Base-by-base conservation (phyloP, 129 eudicot species). In the Scalesia atractyloides region DNA sequence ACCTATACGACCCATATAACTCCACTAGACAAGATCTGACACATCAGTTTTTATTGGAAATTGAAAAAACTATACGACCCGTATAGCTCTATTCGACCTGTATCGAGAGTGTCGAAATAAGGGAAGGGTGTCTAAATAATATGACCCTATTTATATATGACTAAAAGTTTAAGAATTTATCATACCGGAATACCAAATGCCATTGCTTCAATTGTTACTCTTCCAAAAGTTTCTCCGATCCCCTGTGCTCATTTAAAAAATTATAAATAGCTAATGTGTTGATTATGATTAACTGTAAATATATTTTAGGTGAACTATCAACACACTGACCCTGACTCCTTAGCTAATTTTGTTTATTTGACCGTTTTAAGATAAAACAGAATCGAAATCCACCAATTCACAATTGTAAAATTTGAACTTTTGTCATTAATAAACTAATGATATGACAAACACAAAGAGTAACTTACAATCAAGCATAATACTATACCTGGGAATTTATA, bases 131-230 rank as follows among this genome's bases (percentile, higher is more conserved):
- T n/a, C n/a, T n/a, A n/a, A n/a, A n/a, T n/a, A n/a, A n/a, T n/a
- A n/a, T n/a, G n/a, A n/a, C 8, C 7, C 7, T 22, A 49, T 50
- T 51, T 49, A 17, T 36, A 41, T 33, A 48, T n/a, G 33, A 34
- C 48, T 16, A 19, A 50, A 48, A 50, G 17, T 5, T 18, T 44
- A 18, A 13, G 37, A 70, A 4, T 30, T 36, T 13, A 64, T 18
- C 73, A 2, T 89, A 93, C 98, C 76, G 98, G 98, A 68, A 94
- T 87, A 70, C 97, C 98, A 72, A 90, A 94, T 71, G 98, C 93
- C 98, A 94, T 94, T 57, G 98, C 98, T 81, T 93, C 98, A 77
- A 89, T 84, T 66, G 96, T 93, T n/a, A 89, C 98, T 81, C 98
- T 80, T 81, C 98, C 98, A 84, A 94, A 94, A 57, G 98, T 94